Base-by-base conservation (phyloP, 1,284 basidiomycete species). In the Caloboletus inedulis region DNA sequence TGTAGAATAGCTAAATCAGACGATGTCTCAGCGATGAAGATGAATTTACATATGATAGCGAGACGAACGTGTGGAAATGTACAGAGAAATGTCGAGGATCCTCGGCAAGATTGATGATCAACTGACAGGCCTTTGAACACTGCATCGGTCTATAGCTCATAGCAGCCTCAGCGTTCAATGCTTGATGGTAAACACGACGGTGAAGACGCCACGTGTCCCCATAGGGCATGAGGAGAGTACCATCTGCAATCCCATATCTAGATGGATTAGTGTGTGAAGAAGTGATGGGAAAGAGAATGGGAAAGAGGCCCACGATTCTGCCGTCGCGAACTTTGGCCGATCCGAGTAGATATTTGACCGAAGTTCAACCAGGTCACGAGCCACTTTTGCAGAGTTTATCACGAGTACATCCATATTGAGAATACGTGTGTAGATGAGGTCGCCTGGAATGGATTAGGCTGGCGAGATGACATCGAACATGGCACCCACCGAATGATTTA, bases 161-260 rank as follows among this genome's bases (percentile, higher is more conserved):
- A 13, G 63, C 52, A 51, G 61, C 53, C 37, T 60, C 55, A 1
- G 35, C 4, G 29, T 55, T 55, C 43, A 68, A 18, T 7, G 56
- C 53, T 45, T 68, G 63, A 23, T 64, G 59, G 36, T 62, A 68
- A 23, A 67, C 55, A 19, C 64, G 65, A 7, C 65, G 65, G 29
- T 65, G 59, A 19, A 64, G 59, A 34, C 66, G 61, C 66, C 63
- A 69, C 7, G 48, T 58, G 13, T 64, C 61, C 3, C 64, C 66
- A 36, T 65, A 65, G 21, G 54, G 56, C 55, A 68, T 57, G 35
- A 67, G 51, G 35, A 68, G 8, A 16, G 66, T 62, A 33, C 61
- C 66, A 18, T 51, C 44, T 13, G 54, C 60, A 33, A 66, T 49
- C 19, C 63, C 64, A 23, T 65, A 69, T n/a, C 64, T 69, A 19